Conservation (phyloP, 257 asterid species). For the Solanum appendiculatum region DNA sequence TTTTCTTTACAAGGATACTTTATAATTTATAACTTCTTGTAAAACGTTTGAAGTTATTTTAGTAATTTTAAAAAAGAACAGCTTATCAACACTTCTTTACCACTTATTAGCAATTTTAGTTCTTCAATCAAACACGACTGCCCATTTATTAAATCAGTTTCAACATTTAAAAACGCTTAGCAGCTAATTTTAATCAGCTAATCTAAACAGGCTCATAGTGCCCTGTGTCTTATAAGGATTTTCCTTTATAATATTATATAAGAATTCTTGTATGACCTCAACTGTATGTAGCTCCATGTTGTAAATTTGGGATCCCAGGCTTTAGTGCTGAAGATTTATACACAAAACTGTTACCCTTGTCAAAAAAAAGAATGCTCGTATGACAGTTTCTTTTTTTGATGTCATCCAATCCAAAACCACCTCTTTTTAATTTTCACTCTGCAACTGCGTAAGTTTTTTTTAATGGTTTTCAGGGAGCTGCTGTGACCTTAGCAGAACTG, state of each 20-base stretch:
- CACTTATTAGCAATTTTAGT: neutral
- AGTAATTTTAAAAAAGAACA: neutral
- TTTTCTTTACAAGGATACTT: neutral
- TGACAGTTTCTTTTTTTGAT: neutral
- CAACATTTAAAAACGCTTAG: neutral
- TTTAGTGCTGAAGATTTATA: too few species aligned
- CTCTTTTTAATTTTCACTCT: neutral
- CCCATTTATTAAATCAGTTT: neutral
- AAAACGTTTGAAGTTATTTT: neutral
- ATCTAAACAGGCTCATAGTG: neutral
- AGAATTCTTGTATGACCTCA: neutral
- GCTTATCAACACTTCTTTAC: neutral
- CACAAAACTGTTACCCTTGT: too few species aligned
- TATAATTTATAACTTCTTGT: neutral
- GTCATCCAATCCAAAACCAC: neutral
- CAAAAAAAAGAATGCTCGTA: neutral
- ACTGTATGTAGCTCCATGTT: too few species aligned
- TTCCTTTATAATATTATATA: neutral
- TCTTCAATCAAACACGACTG: neutral
- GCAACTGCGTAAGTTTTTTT: constrained; percentile 5
- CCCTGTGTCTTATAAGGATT: neutral
- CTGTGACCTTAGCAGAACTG: constrained; percentile 77
- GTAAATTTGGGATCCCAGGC: too few species aligned
- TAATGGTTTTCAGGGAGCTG: constrained; percentile 63
- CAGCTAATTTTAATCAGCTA: neutral